phyloP scores from a whole-genome alignment of 164 flowering plant species.

The Magnolia sinica region DNA sequence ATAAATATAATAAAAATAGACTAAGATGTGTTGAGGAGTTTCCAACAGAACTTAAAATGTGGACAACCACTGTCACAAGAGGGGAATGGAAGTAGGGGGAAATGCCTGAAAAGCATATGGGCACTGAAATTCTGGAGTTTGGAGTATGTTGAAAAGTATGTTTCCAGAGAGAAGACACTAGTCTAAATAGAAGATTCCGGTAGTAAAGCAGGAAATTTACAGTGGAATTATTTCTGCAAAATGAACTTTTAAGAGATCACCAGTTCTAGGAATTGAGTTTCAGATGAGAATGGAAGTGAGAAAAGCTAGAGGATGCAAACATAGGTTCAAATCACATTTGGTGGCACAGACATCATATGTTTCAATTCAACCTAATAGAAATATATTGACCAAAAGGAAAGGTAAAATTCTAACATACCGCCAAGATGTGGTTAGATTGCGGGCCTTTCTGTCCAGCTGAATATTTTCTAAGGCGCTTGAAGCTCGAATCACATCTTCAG shows the following conservation, averaged over 20 bases:
- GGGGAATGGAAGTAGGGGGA: no score
- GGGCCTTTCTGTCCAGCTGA: slow-evolving; percentile 93
- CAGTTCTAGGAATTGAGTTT: neutral
- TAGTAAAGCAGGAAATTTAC: neutral
- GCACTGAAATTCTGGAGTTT: no score
- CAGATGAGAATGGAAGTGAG: neutral
- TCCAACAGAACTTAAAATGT: no score
- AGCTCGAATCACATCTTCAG: slow-evolving; percentile 81
- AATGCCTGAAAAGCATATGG: no score
- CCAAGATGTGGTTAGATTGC: slow-evolving; percentile 91
- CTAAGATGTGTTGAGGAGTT: no score
- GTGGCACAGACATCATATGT: neutral
- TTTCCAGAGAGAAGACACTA: neutral
- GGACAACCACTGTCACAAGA: no score
- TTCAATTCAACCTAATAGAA: neutral
- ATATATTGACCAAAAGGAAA: neutral
- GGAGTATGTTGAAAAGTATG: neutral
- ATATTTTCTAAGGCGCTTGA: slow-evolving; percentile 88
- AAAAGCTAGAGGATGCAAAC: neutral
- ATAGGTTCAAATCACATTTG: neutral
- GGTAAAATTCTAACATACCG: slow-evolving; percentile 39
- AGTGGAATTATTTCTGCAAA: neutral
- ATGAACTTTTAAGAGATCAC: neutral
- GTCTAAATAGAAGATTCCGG: neutral
- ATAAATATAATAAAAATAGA: no score